Evolutionary conservation across 176 grass and related monocot species (phyloP), one percentile per base, ranked within the genome.

Genomic region (Panicum miliaceum): DNA sequence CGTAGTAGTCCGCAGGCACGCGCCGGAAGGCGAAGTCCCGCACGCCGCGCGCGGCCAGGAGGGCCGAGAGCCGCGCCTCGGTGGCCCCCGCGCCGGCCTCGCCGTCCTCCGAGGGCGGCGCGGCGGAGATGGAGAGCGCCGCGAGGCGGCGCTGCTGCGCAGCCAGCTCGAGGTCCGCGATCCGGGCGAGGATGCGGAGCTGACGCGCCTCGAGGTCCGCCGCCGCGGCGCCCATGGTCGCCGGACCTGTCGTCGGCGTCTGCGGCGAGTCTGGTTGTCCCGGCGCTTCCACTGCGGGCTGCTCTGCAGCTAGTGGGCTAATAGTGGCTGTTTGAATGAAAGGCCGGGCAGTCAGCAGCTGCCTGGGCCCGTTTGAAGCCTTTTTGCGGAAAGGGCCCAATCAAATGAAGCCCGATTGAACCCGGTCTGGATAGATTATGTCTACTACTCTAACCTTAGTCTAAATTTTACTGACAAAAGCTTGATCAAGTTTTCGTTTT

Each of bases 1-100:
- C 93, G 68, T 98, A 98, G 85, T 95, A 98, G 85, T 98, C 96
- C 10, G 67, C 16, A 16, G 93, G 83, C 7, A 94, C 93, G 23
- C 91, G 91, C 60, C 77, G 92, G 91, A 94, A 98, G 32, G 57
- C 65, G 77, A 95, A 98, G 23, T 98, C 91, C 3, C 64, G 81
- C 66, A 94, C 86, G 52, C 89, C 93, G 75, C 77, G 73, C 50
- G 77, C 62, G 13, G 76, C 51, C 48, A 98, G 75, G 63, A 95
- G 51, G 8, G 77, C 84, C 15, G 89, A 90, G 42, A 98, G 93
- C 60, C 86, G 83, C 76, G 38, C 81, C 81, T 89, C 93, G 9
- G 75, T 89, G 70, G 18, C 25, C 5, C 14, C 65, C 27, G 29
- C 87, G 29, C 43, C 48, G 22, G 29, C 63, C 13, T 18, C 32